Evolutionary conservation across 345 rosid genomes (phyloP).

Genomic region (Hevea brasiliensis): DNA sequence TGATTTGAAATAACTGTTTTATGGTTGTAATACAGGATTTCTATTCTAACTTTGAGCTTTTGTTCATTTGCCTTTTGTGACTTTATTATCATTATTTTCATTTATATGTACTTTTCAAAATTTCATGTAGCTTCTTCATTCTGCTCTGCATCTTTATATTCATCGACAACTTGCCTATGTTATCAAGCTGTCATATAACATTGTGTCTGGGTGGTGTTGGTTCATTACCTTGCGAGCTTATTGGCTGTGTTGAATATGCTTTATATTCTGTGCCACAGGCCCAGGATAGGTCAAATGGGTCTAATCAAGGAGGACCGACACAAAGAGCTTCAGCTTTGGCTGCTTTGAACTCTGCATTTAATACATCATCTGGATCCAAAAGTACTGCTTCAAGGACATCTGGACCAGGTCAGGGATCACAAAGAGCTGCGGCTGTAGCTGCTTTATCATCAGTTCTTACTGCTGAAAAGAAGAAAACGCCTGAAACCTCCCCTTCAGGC

Average conservation of each 20-base stretch:
- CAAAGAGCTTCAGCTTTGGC: constrained; percentile 90
- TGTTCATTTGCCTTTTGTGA: not conserved
- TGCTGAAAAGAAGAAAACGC: constrained; percentile 73
- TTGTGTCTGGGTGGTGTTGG: not conserved
- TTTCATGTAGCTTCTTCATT: not conserved
- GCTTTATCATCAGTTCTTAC: constrained; percentile 89
- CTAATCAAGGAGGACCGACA: constrained; percentile 48
- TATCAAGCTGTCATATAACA: not conserved
- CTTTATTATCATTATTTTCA: not conserved
- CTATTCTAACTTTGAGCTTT: not conserved
- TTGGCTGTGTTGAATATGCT: not conserved
- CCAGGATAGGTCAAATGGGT: constrained; percentile 63
- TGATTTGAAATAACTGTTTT: too few species aligned
- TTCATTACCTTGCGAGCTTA: constrained; percentile 1
- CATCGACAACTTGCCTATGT: not conserved
- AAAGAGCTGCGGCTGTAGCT: constrained; percentile 95
- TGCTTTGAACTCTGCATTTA: constrained; percentile 76
- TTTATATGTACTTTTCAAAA: too few species aligned
- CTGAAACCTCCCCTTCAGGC: constrained; percentile 62
- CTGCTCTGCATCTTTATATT: not conserved
- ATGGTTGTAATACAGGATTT: not conserved
- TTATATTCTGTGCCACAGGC: constrained; percentile 30
- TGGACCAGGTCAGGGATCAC: constrained; percentile 57
- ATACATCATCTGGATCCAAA: constrained; percentile 54
- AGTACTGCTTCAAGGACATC: constrained; percentile 42